phyloP scores from a whole-genome alignment of 345 rosid genomes.

The Acer yangbiense region DNA sequence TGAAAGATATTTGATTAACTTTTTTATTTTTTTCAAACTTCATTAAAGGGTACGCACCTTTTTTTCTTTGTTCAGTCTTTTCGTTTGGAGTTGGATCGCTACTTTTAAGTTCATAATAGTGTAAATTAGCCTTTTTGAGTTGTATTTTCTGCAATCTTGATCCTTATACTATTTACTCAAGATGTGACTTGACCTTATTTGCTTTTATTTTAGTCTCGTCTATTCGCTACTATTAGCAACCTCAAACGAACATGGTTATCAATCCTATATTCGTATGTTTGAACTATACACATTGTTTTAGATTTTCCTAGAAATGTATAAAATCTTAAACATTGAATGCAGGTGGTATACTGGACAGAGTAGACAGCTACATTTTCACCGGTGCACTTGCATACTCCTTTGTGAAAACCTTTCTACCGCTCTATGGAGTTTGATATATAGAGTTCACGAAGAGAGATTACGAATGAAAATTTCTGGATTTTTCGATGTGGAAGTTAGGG shows the following conservation, averaged over 20 bases:
- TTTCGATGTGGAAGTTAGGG: not conserved
- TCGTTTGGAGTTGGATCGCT: too few species aligned
- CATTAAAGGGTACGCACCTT: not conserved
- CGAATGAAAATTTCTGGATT: not conserved
- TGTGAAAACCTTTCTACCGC: slow-evolving; percentile 65
- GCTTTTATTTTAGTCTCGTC: too few species aligned
- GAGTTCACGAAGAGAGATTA: slow-evolving; percentile 7
- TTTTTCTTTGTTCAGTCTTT: not conserved
- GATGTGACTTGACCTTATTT: not conserved
- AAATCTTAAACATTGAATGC: slow-evolving; percentile 16
- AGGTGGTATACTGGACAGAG: slow-evolving; percentile 93
- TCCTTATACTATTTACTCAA: too few species aligned
- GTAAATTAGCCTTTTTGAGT: too few species aligned
- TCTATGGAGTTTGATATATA: slow-evolving; percentile 67
- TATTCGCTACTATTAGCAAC: too few species aligned
- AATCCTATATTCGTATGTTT: slow-evolving; percentile 4
- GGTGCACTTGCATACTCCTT: slow-evolving; percentile 91
- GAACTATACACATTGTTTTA: not conserved
- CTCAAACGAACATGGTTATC: too few species aligned
- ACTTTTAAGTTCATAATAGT: too few species aligned
- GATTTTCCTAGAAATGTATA: not conserved
- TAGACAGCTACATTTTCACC: slow-evolving; percentile 90
- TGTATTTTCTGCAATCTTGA: too few species aligned
- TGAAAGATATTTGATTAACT: not conserved
- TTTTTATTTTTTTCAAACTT: not conserved